Percentiles rank a stretch among this genome's conserved stretches.
Conservation (phyloP, 768 basidiomycete genomes). For the Nevesoporus exiguus region DNA sequence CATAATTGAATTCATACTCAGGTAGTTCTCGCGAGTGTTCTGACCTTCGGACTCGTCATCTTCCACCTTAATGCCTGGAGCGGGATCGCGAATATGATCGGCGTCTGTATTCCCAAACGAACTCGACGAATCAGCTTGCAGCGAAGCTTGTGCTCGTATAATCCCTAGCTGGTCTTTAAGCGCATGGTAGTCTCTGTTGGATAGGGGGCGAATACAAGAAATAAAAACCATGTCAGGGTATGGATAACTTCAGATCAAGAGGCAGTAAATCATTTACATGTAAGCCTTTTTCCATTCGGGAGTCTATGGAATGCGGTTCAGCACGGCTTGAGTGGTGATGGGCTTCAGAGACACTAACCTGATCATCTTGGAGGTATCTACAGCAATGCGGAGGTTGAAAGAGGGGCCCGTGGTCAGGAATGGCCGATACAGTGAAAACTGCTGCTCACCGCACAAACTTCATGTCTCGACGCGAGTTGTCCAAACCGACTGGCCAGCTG, state of each 20-base stretch:
- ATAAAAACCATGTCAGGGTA: neutral
- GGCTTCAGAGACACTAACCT: constrained; percentile 38
- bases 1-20: neutral
- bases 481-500: neutral
- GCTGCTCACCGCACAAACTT: constrained; percentile 54
- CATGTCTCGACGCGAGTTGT: constrained; percentile 34
- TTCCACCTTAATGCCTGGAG: constrained; percentile 1
- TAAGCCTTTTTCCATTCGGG: constrained; percentile 53
- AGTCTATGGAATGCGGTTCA: constrained; percentile 39
- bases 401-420: neutral
- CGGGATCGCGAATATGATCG: neutral
- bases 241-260: neutral
- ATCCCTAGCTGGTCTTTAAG: constrained; percentile 65
- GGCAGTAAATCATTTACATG: constrained; percentile 20
- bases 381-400: neutral
- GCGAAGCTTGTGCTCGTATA: constrained; percentile 38
- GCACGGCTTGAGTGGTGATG: neutral
- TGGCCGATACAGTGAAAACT: neutral
- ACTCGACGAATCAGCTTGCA: constrained; percentile 20
- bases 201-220: neutral
- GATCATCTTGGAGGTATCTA: constrained; percentile 69
- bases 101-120: constrained; percentile 6
- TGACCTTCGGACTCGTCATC: constrained; percentile 9
- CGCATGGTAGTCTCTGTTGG: constrained; percentile 61
- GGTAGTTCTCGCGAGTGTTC: neutral